Conservation (phyloP, 1,139 yeast genomes). For the Pneumocystis oryctolagi region DNA sequence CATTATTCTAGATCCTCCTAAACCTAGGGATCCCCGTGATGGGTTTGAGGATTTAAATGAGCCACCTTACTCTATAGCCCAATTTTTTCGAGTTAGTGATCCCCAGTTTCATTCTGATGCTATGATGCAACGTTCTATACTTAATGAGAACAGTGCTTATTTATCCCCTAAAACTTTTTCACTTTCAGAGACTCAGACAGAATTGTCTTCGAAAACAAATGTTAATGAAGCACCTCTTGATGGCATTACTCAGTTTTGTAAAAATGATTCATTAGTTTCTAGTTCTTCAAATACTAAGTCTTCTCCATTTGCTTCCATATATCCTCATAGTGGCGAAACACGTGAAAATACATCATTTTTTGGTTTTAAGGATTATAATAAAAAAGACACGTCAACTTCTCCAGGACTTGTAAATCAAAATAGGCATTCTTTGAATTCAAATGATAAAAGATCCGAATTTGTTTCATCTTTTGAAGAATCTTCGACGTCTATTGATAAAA, state of each 20-base stretch:
- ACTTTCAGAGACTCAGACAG: not conserved
- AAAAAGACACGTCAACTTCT: not conserved
- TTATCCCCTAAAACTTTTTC: not conserved
- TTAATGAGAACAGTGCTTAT: not conserved
- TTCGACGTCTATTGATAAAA: not conserved
- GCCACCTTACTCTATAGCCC: constrained; percentile 11
- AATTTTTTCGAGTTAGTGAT: constrained; percentile 12
- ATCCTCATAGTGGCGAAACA: constrained; percentile 1
- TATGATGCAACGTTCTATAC: not conserved
- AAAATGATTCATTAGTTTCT: constrained; percentile 6
- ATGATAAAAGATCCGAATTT: not conserved
- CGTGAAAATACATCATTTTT: not conserved
- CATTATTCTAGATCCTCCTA: constrained; percentile 9
- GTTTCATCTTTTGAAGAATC: not conserved
- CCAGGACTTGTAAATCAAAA: not conserved
- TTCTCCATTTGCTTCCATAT: constrained; percentile 4
- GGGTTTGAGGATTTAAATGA: constrained; percentile 8
- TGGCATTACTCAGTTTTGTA: constrained; percentile 12
- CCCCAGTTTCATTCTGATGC: constrained; percentile 14
- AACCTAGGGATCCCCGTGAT: constrained; percentile 11
- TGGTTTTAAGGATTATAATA: not conserved
- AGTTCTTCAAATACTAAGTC: constrained; percentile 1
- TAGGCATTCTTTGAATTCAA: not conserved
- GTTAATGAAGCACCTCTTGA: constrained; percentile 8
- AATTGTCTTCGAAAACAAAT: not conserved